Conservation (phyloP, 768 basidiomycete species). For the Mycena indigotica region DNA sequence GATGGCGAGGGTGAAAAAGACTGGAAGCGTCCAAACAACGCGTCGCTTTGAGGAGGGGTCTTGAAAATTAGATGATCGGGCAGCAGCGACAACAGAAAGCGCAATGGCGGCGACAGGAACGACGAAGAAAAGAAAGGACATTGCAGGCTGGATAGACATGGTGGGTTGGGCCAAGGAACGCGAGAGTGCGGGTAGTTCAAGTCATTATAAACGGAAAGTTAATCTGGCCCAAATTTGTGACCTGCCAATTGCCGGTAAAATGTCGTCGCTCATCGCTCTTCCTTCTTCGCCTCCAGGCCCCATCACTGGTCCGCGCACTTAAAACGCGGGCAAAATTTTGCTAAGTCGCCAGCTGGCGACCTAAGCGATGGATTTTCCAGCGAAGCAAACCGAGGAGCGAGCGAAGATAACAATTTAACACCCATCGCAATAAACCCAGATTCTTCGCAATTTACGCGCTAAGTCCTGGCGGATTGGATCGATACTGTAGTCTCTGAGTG, state of each 20-base stretch:
- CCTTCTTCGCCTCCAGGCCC: not conserved
- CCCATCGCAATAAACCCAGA: not conserved
- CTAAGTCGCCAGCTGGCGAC: no score
- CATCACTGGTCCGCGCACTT: no score
- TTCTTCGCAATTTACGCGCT: not conserved
- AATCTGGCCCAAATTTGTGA: no score
- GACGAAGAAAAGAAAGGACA: conserved; percentile 21
- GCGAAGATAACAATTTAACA: not conserved
- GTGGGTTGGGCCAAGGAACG: conserved; percentile 3
- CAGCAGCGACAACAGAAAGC: conserved; percentile 14
- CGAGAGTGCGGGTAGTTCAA: not conserved
- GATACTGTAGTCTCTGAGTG: not conserved
- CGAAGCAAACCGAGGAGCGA: not conserved
- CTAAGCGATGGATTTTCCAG: no score
- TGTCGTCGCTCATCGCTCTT: no score
- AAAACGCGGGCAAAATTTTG: no score
- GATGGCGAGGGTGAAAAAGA: conserved; percentile 20
- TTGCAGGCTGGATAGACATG: conserved; percentile 4
- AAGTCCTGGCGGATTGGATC: not conserved
- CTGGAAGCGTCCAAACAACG: conserved; percentile 19
- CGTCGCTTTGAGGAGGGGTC: conserved; percentile 13
- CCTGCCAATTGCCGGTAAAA: no score
- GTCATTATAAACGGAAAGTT: not conserved
- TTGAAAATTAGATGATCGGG: conserved; percentile 12
- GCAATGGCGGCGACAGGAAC: conserved; percentile 20